phyloP scores from a whole-genome alignment of 192 early-diverging fungal genomes.

The Backusella westeae region DNA sequence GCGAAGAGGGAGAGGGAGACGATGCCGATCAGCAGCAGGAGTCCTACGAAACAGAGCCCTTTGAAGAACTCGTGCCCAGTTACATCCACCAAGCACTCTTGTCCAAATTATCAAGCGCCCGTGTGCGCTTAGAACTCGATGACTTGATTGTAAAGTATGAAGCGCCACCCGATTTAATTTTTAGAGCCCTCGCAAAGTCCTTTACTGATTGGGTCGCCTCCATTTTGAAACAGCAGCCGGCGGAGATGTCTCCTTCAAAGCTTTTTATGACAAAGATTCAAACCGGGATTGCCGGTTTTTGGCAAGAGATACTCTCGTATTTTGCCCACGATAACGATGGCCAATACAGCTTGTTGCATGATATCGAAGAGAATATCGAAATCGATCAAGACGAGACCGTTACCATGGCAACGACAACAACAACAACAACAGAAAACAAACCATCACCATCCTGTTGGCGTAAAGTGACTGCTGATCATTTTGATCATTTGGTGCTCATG shows the following conservation, averaged over 20 bases:
- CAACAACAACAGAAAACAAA: not conserved
- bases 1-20: constrained; percentile 32
- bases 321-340: constrained; percentile 34
- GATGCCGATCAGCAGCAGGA: constrained; percentile 18
- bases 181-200: constrained; percentile 31
- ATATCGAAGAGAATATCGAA: constrained; percentile 15
- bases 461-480: constrained; percentile 30
- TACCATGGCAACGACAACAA: not conserved
- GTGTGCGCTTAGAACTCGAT: constrained; percentile 43
- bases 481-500: constrained; percentile 39
- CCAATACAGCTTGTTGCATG: constrained; percentile 32
- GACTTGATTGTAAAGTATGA: constrained; percentile 48
- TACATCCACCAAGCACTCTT: constrained; percentile 36
- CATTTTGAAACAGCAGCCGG: not conserved
- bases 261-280: constrained; percentile 28
- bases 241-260: not conserved
- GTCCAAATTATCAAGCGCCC: constrained; percentile 39
- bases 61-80: constrained; percentile 36
- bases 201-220: constrained; percentile 34
- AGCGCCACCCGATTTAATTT: constrained; percentile 19
- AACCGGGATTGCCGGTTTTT: constrained; percentile 35
- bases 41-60: constrained; percentile 16
- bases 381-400: not conserved
- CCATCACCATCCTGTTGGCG: not conserved
- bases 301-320: constrained; percentile 39